A percentile compares a stretch with the other conserved stretches of the same genome.
phyloP scores from a whole-genome alignment of 441 rosid genomes.

The Manihot esculenta region DNA sequence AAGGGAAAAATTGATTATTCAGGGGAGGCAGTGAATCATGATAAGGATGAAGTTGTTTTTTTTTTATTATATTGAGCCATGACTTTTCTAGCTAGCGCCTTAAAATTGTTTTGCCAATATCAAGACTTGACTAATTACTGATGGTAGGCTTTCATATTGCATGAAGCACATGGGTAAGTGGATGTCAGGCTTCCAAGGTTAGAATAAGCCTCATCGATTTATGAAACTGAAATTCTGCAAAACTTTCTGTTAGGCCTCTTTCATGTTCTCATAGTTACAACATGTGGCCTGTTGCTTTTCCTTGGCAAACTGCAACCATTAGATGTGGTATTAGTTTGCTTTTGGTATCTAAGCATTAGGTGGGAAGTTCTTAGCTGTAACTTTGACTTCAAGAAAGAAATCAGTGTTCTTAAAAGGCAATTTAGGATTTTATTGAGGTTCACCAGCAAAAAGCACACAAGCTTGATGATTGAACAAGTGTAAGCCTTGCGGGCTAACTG shows the following conservation, averaged over 20 bases:
- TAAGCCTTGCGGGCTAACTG: neutral
- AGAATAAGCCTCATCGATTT: neutral
- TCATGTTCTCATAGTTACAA: too few species aligned
- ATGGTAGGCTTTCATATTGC: neutral
- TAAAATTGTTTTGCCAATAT: neutral
- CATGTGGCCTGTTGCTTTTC: neutral
- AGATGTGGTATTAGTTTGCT: neutral
- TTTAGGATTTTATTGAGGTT: neutral
- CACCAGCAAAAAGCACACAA: neutral
- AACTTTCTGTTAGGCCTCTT: too few species aligned
- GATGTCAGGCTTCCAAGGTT: neutral
- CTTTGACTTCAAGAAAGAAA: neutral
- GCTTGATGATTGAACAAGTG: neutral
- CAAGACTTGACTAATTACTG: neutral
- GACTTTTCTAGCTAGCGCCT: too few species aligned
- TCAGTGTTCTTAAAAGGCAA: neutral
- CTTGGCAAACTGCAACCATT: neutral
- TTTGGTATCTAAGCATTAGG: too few species aligned
- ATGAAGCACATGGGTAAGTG: neutral
- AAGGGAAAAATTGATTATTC: neutral
- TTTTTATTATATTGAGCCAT: neutral
- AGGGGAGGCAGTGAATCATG: too few species aligned
- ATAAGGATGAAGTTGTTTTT: constrained; percentile 1
- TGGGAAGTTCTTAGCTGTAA: neutral
- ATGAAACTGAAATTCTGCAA: too few species aligned